Percentiles rank a stretch among this genome's conserved stretches.
phyloP scores from a whole-genome alignment of 306 rosid species.

The Purshia tridentata region DNA sequence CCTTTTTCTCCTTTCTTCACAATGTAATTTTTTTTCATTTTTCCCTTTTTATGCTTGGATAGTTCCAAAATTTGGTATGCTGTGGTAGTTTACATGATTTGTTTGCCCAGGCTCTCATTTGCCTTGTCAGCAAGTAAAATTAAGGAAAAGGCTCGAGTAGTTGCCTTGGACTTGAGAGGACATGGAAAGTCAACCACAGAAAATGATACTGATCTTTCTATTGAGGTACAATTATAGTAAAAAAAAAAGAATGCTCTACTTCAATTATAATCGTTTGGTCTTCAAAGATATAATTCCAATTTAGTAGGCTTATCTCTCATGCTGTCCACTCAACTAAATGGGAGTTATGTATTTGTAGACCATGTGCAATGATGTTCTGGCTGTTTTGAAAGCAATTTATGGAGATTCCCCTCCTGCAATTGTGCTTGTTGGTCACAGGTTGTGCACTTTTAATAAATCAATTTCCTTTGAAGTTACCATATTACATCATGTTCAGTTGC shows the following conservation, averaged over 20 bases:
- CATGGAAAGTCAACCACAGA: slow-evolving; percentile 86
- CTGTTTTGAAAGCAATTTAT: slow-evolving; percentile 69
- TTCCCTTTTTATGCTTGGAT: background rate
- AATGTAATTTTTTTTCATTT: background rate
- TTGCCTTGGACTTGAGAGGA: slow-evolving; percentile 94
- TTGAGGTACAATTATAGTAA: slow-evolving; percentile 55
- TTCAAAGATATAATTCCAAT: background rate
- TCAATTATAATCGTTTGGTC: background rate
- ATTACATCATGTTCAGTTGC: background rate
- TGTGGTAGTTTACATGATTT: slow-evolving; percentile 6
- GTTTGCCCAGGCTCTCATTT: slow-evolving; percentile 74
- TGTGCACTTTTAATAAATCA: slow-evolving; percentile 18
- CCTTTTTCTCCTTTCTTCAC: background rate
- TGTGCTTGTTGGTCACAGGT: slow-evolving; percentile 92
- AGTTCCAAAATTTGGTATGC: slow-evolving; percentile 6
- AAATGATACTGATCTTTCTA: slow-evolving; percentile 73
- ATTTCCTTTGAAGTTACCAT: slow-evolving; percentile 17
- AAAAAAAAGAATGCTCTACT: background rate
- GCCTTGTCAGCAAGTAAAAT: slow-evolving; percentile 68
- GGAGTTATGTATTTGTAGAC: slow-evolving; percentile 57
- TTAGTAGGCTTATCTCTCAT: slow-evolving; percentile 9
- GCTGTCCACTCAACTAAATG: background rate
- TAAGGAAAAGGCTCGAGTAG: slow-evolving; percentile 82
- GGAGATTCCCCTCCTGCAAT: slow-evolving; percentile 84
- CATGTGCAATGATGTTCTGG: slow-evolving; percentile 83